phyloP scores from a whole-genome alignment of 2,329 filamentous ascomycete species.

The Fusarium palustre region DNA sequence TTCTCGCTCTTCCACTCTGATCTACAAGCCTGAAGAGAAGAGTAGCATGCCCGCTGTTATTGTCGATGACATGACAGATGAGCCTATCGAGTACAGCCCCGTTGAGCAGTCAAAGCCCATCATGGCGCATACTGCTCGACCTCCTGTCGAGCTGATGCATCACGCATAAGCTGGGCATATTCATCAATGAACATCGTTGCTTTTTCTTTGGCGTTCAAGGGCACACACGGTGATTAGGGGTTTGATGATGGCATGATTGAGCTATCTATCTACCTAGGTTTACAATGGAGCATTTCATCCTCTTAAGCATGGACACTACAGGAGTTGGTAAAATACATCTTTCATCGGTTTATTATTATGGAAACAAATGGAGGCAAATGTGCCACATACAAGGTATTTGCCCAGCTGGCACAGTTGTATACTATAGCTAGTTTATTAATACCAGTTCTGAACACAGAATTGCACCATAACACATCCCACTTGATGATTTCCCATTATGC shows the following conservation, averaged over 20 bases:
- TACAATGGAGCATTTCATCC: constrained; percentile 34
- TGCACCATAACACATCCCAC: background rate
- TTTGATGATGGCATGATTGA: constrained; percentile 20
- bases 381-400: constrained; percentile 16
- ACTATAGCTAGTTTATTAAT: constrained; percentile 29
- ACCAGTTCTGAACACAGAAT: constrained; percentile 23
- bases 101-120: constrained; percentile 60
- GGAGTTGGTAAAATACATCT: constrained; percentile 42
- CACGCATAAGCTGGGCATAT: constrained; percentile 46
- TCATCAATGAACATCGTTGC: constrained; percentile 2
- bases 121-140: constrained; percentile 70
- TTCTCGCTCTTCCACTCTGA: constrained; percentile 73
- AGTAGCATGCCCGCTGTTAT: constrained; percentile 72
- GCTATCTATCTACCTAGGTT: constrained; percentile 21
- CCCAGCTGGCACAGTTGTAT: constrained; percentile 21
- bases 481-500: background rate
- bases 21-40: constrained; percentile 71
- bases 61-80: constrained; percentile 75
- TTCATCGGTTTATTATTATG: constrained; percentile 16
- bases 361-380: constrained; percentile 16
- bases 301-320: constrained; percentile 28
- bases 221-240: constrained; percentile 11
- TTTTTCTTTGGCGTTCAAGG: constrained; percentile 40
- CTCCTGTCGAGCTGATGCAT: constrained; percentile 74
- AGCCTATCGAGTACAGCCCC: constrained; percentile 59